phyloP scores from a whole-genome alignment of 2,329 filamentous ascomycete genomes.

The Colletotrichum melonis region DNA sequence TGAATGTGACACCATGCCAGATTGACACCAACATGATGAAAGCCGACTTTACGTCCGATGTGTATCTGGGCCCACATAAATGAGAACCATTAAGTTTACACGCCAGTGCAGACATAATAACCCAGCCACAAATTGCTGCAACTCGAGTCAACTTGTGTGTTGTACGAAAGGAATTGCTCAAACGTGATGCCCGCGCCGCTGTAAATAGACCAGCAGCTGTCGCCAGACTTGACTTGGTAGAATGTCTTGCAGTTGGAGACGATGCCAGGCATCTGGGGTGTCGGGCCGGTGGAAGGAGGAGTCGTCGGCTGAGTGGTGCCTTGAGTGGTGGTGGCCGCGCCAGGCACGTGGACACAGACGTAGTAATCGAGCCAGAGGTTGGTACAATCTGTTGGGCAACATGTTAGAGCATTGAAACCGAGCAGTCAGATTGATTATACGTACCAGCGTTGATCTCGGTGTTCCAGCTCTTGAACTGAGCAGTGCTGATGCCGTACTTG shows the following conservation, averaged over 20 bases:
- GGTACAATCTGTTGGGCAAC: not conserved
- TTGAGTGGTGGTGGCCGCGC: not conserved
- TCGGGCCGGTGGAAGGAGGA: not conserved
- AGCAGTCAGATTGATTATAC: not conserved
- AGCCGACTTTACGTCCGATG: no score
- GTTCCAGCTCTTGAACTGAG: conserved; percentile 22
- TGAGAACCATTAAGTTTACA: accelerated
- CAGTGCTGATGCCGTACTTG: conserved; percentile 44
- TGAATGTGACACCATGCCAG: no score
- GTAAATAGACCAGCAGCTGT: not conserved
- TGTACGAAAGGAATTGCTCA: not conserved
- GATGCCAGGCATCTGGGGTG: not conserved
- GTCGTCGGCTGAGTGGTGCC: not conserved
- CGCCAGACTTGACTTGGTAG: not conserved
- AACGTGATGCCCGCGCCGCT: not conserved
- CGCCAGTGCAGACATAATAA: not conserved
- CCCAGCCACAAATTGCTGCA: not conserved
- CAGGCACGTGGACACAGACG: conserved; percentile 7
- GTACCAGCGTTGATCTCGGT: conserved; percentile 3
- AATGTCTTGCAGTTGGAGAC: not conserved
- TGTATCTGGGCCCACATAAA: no score
- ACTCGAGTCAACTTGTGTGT: not conserved
- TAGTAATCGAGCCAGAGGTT: conserved; percentile 23
- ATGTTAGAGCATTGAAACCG: not conserved
- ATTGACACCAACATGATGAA: no score